Conservation (phyloP, 2,329 filamentous ascomycete species). For the Cladorrhinum sp. region DNA sequence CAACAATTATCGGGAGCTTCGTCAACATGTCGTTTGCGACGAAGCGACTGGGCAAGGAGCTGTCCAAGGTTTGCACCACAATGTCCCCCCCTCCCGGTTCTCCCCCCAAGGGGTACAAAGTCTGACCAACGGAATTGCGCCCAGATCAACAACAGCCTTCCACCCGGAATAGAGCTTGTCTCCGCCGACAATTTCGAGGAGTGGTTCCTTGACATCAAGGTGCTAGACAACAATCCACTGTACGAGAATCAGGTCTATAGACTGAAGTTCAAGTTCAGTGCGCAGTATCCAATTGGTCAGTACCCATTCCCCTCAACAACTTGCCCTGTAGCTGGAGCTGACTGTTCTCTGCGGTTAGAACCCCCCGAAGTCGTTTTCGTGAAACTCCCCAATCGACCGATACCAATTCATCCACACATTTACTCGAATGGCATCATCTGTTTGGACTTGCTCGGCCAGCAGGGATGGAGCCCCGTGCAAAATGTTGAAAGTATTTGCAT, state of each 20-base stretch:
- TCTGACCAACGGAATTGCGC: constrained; percentile 54
- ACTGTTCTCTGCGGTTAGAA: constrained; percentile 53
- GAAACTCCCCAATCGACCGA: constrained; percentile 59
- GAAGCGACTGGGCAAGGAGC: constrained; percentile 4
- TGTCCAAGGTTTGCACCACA: constrained; percentile 1
- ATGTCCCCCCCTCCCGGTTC: constrained; percentile 3
- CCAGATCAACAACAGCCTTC: constrained; percentile 55
- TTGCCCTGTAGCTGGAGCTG: neutral
- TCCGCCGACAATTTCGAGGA: constrained; percentile 78
- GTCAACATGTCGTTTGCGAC: constrained; percentile 17
- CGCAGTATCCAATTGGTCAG: constrained; percentile 84
- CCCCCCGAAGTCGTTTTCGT: constrained; percentile 93
- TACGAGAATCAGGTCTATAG: constrained; percentile 79
- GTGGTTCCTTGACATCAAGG: constrained; percentile 89
- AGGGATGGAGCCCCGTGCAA: constrained; percentile 95
- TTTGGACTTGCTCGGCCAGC: constrained; percentile 80
- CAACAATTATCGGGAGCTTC: neutral
- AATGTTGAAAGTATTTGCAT: constrained; percentile 97
- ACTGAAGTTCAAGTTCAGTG: constrained; percentile 81
- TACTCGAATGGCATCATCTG: constrained; percentile 99
- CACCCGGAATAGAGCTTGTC: constrained; percentile 73
- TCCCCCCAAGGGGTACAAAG: constrained; percentile 36
- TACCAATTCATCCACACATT: constrained; percentile 95
- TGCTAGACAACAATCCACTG: constrained; percentile 86
- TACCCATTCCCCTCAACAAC: constrained; percentile 6